Conservation (phyloP, 805 yeast genomes). For the Kregervanrija delftensis region DNA sequence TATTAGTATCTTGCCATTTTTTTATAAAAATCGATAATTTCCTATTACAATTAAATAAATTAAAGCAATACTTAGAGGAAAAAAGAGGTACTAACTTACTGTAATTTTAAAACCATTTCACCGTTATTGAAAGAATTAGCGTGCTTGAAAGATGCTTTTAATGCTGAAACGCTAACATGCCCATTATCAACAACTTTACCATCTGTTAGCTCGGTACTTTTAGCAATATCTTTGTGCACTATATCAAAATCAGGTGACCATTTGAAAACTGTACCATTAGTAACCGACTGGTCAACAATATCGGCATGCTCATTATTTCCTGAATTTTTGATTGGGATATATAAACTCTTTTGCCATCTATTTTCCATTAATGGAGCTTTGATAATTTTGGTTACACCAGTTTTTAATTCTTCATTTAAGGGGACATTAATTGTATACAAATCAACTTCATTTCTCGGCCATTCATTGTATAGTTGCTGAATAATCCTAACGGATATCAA, state of each 20-base stretch:
- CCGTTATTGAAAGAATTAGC: constrained; percentile 43
- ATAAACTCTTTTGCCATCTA: constrained; percentile 50
- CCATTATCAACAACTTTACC: constrained; percentile 64
- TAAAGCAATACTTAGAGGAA: background rate
- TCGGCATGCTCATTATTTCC: constrained; percentile 24
- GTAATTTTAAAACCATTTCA: constrained; percentile 39
- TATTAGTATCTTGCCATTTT: background rate
- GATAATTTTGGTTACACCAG: constrained; percentile 51
- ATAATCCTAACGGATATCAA: constrained; percentile 58
- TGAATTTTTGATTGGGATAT: constrained; percentile 7
- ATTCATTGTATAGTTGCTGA: constrained; percentile 47
- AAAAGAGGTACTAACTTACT: constrained; percentile 26
- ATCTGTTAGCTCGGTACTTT: constrained; percentile 47
- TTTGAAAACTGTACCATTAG: constrained; percentile 43
- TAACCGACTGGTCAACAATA: constrained; percentile 41
- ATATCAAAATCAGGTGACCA: constrained; percentile 82
- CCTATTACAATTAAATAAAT: background rate
- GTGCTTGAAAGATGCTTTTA: constrained; percentile 64
- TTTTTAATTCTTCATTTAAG: constrained; percentile 43
- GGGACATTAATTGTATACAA: constrained; percentile 85
- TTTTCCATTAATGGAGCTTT: constrained; percentile 80
- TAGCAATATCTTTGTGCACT: constrained; percentile 49
- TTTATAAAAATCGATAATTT: background rate
- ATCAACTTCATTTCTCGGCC: constrained; percentile 52
- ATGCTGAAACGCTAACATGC: constrained; percentile 57